These are phyloP conservation scores for Boletus insuetus DNA, from an alignment of 768 basidiomycete genomes.

Conservation along the genomic window DNA sequence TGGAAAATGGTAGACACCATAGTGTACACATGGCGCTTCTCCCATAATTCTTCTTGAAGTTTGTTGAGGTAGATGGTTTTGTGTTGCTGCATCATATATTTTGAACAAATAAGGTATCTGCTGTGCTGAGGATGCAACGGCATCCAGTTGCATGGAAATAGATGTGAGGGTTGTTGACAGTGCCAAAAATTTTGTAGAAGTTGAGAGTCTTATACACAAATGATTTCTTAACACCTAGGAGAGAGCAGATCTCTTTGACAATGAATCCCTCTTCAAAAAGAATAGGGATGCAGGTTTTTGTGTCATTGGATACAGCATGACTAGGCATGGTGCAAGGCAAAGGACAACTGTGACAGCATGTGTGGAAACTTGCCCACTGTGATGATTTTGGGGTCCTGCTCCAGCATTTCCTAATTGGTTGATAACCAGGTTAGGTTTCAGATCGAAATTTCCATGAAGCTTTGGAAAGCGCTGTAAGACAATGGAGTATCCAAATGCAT, in stretches of 20 bases:
- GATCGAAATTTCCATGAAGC: too few species aligned
- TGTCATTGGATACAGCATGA: not conserved
- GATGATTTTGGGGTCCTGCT: too few species aligned
- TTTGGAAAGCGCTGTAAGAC: too few species aligned
- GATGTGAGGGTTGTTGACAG: not conserved
- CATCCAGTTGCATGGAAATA: not conserved
- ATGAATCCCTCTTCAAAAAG: not conserved
- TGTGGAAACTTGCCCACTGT: too few species aligned
- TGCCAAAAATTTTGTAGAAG: not conserved
- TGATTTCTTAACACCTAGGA: not conserved
- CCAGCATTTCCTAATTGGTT: too few species aligned
- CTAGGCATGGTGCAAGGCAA: not conserved
- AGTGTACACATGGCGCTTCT: not conserved
- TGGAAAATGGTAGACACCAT: not conserved
- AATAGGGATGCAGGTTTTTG: not conserved
- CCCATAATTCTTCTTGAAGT: not conserved
- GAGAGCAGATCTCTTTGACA: not conserved
- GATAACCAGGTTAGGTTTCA: too few species aligned
- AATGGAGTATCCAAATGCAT: too few species aligned
- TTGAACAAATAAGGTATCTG: not conserved
- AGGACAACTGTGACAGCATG: too few species aligned
- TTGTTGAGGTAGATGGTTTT: conserved; percentile 2
- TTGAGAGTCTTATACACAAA: not conserved
- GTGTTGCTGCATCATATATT: not conserved
- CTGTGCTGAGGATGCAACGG: not conserved